Conservation (phyloP, 371 early-diverging fungal species). For the Basidiobolus meristosporus region DNA sequence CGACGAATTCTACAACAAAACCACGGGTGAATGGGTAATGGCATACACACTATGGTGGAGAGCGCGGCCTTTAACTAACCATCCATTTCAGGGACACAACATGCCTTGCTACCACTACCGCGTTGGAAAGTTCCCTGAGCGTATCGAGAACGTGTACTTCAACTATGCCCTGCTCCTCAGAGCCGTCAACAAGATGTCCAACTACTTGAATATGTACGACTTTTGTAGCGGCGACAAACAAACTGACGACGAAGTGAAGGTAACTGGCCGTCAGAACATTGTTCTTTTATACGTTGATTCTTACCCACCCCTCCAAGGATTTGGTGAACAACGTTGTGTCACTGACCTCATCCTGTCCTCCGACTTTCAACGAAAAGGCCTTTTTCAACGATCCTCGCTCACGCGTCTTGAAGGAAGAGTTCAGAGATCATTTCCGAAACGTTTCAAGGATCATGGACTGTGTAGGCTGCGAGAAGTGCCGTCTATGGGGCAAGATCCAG, state of each 20-base stretch:
- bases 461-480: constrained; percentile 96
- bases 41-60: too few relatives aligned
- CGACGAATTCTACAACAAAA: constrained; percentile 68
- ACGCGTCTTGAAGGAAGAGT: constrained; percentile 50
- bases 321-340: constrained; percentile 27
- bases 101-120: constrained; percentile 75
- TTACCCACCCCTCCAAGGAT: neutral
- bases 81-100: too few relatives aligned
- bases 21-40: constrained; percentile 82
- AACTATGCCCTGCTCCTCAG: constrained; percentile 68
- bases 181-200: constrained; percentile 62
- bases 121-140: constrained; percentile 74
- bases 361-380: constrained; percentile 72
- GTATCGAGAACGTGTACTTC: constrained; percentile 87
- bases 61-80: too few relatives aligned
- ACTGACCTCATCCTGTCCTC: constrained; percentile 34
- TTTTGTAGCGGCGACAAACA: constrained; percentile 27
- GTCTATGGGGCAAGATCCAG: constrained; percentile 93
- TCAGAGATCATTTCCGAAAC: constrained; percentile 83
- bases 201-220: constrained; percentile 46
- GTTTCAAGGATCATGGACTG: constrained; percentile 94
- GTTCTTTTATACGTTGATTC: neutral
- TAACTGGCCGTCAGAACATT: constrained; percentile 1
- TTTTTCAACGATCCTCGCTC: constrained; percentile 35
- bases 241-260: constrained; percentile 27